These are phyloP conservation scores for Cladosporium oxysporum DNA, from an alignment of 2,329 filamentous ascomycete species.

Conservation along the genomic window DNA sequence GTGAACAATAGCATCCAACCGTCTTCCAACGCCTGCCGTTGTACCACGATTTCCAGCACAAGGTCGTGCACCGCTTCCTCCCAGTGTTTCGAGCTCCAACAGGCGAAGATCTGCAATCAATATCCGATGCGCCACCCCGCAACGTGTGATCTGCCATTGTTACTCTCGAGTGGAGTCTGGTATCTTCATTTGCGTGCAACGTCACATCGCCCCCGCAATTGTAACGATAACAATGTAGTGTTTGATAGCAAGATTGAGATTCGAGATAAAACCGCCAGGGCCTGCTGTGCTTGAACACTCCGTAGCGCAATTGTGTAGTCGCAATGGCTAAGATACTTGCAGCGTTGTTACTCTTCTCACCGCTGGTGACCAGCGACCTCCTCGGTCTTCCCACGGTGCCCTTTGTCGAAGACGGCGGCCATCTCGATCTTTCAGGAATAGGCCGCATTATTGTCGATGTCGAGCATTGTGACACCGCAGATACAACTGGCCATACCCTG, in stretches of 20 bases:
- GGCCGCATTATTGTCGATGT: constrained; percentile 48
- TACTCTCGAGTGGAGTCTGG: constrained; percentile 10
- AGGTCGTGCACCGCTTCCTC: background rate
- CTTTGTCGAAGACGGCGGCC: constrained; percentile 12
- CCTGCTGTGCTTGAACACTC: background rate
- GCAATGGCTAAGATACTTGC: constrained; percentile 1
- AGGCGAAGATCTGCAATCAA: constrained; percentile 10
- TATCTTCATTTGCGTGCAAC: constrained; percentile 6
- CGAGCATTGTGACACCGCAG: constrained; percentile 43
- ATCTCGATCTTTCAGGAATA: constrained; percentile 12
- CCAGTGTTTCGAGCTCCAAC: background rate
- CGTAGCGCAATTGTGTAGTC: background rate
- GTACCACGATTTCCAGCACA: background rate
- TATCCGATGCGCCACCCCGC: background rate
- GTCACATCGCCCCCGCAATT: constrained; percentile 11
- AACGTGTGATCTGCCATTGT: constrained; percentile 5
- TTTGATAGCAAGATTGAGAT: background rate
- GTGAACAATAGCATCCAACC: background rate
- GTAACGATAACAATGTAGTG: background rate
- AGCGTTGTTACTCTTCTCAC: background rate
- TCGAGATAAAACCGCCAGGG: background rate
- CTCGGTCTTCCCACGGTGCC: constrained; percentile 25
- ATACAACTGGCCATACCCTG: constrained; percentile 51
- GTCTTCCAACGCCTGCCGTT: background rate
- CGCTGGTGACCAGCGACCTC: constrained; percentile 16